Evolutionary conservation across 1,284 basidiomycete species (phyloP).

Genomic region (Rhodotorula sp.): DNA sequence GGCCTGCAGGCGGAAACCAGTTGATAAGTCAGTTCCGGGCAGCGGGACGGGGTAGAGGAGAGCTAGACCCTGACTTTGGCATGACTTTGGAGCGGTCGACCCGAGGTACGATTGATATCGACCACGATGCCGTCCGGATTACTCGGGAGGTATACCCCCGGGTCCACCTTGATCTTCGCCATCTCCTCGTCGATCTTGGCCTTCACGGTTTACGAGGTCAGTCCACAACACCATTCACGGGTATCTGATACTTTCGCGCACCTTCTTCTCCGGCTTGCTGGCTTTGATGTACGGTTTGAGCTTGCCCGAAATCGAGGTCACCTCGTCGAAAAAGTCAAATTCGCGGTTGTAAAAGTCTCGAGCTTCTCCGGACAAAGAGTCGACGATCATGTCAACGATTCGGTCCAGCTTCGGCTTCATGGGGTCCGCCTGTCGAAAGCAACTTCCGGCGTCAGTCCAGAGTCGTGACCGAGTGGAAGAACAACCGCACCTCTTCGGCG

Average conservation of each 20-base stretch:
- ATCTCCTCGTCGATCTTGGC: conserved; percentile 99
- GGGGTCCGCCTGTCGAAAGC: conserved; percentile 68
- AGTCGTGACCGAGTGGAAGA: not conserved
- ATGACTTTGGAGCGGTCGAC: conserved; percentile 92
- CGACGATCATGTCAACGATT: conserved; percentile 79
- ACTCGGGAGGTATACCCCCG: conserved; percentile 94
- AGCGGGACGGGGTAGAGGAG: not conserved
- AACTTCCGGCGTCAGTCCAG: not conserved
- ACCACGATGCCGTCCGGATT: conserved; percentile 96
- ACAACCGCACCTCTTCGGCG: conserved; percentile 65
- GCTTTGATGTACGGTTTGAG: conserved; percentile 96
- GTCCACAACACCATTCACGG: not conserved
- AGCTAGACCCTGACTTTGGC: conserved; percentile 67
- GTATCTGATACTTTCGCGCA: conserved; percentile 38
- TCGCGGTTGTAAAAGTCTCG: conserved; percentile 89
- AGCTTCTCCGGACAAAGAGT: conserved; percentile 84
- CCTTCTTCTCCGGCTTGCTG: conserved; percentile 96
- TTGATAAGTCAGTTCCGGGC: conserved; percentile 3
- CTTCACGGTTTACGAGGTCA: conserved; percentile 51
- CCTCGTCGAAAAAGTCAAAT: conserved; percentile 93
- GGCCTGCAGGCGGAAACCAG: conserved; percentile 58
- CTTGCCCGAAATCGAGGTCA: conserved; percentile 97
- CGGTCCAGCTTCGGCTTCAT: conserved; percentile 92
- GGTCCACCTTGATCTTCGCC: conserved; percentile 87
- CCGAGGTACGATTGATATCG: conserved; percentile 94